A percentile compares a stretch with the other conserved stretches of the same genome.
phyloP scores from a whole-genome alignment of 2,329 filamentous ascomycete genomes.

The Stylonectria norvegica region DNA sequence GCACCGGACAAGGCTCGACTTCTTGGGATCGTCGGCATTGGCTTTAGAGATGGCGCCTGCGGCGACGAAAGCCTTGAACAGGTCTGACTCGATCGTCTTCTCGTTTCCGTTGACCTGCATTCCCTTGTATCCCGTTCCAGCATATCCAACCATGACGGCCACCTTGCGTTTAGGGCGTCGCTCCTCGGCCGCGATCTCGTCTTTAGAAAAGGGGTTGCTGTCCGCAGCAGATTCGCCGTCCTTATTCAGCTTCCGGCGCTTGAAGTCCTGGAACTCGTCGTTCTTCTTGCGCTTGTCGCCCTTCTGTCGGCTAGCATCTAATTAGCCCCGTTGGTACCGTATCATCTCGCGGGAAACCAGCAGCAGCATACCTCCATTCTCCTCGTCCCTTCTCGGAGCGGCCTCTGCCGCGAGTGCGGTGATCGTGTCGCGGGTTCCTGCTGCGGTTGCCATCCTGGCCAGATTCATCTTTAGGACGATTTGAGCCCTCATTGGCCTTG shows the following conservation, averaged over 20 bases:
- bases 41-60: constrained; percentile 94
- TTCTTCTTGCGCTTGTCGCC: constrained; percentile 39
- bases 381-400: constrained; percentile 30
- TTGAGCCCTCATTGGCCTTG: constrained; percentile 14
- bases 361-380: constrained; percentile 28
- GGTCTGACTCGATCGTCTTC: constrained; percentile 92
- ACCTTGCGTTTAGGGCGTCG: constrained; percentile 93
- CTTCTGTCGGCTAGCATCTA: constrained; percentile 34
- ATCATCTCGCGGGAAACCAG: constrained; percentile 3
- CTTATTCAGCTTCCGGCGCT: constrained; percentile 40
- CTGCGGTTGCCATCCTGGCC: constrained; percentile 22
- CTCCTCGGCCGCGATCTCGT: constrained; percentile 84
- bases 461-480: constrained; percentile 16
- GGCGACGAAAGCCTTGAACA: constrained; percentile 87
- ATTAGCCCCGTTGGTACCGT: constrained; percentile 33
- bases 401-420: constrained; percentile 27
- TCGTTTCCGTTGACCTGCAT: constrained; percentile 85
- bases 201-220: constrained; percentile 57
- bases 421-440: constrained; percentile 29
- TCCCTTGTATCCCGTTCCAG: constrained; percentile 92
- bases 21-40: constrained; percentile 94
- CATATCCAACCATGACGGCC: constrained; percentile 91
- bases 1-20: constrained; percentile 89
- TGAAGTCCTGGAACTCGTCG: constrained; percentile 40
- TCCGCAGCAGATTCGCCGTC: constrained; percentile 32